These are phyloP conservation scores for Verticillium klebahnii DNA, from an alignment of 2,329 filamentous ascomycete species.

Conservation along the genomic window DNA sequence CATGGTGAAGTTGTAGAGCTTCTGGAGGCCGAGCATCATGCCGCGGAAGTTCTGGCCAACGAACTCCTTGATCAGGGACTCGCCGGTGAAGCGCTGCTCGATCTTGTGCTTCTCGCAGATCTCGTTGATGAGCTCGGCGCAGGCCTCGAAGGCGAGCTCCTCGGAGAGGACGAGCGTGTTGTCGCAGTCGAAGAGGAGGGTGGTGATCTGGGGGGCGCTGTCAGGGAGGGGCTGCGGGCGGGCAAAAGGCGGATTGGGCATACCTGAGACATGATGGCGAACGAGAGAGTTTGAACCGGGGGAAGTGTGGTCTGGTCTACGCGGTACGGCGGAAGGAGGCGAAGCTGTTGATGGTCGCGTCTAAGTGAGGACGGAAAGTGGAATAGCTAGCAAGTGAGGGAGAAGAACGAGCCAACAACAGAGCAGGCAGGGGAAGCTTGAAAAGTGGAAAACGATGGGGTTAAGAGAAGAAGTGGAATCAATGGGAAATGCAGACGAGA, in stretches of 20 bases:
- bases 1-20: slow-evolving; percentile 71
- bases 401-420: background rate
- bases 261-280: slow-evolving; percentile 29
- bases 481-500: background rate
- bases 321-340: background rate
- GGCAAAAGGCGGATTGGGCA: slow-evolving; percentile 4
- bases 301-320: background rate
- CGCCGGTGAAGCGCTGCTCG: slow-evolving; percentile 67
- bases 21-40: slow-evolving; percentile 75
- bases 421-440: background rate
- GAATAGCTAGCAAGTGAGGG: background rate
- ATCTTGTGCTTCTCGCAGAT: slow-evolving; percentile 67
- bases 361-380: background rate
- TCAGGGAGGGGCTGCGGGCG: background rate
- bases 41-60: slow-evolving; percentile 93
- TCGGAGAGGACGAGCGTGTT: slow-evolving; percentile 94
- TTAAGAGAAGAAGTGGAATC: background rate
- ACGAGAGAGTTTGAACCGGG: slow-evolving; percentile 3
- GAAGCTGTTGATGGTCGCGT: background rate
- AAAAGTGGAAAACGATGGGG: background rate
- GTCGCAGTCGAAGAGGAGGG: slow-evolving; percentile 74
- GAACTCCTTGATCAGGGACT: slow-evolving; percentile 76
- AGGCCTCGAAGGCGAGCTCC: slow-evolving; percentile 86
- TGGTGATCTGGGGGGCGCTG: slow-evolving; percentile 50
- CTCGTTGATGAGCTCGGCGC: slow-evolving; percentile 82